phyloP scores from a whole-genome alignment of 1,284 basidiomycete species.

The Puccinia hordei region DNA sequence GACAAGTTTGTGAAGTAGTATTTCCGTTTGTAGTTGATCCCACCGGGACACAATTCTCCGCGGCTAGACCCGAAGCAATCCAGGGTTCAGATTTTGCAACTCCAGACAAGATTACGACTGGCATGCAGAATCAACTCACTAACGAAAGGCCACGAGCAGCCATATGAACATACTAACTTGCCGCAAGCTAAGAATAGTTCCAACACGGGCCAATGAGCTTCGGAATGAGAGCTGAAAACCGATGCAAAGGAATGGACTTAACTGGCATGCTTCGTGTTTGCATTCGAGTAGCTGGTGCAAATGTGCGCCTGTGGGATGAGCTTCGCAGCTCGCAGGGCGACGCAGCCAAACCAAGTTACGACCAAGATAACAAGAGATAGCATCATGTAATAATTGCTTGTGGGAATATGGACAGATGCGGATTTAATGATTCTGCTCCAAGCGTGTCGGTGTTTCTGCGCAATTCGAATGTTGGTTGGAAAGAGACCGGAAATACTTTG shows the following conservation, averaged over 20 bases:
- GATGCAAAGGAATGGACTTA: not conserved
- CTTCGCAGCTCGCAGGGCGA: not conserved
- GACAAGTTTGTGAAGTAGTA: not conserved
- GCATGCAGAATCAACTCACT: not conserved
- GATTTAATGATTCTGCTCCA: too few species aligned
- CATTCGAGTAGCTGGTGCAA: not conserved
- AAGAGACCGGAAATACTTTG: too few species aligned
- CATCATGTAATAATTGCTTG: not conserved
- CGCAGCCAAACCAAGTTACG: not conserved
- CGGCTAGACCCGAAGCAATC: not conserved
- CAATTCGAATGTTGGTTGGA: too few species aligned
- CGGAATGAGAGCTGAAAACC: not conserved
- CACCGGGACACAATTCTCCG: not conserved
- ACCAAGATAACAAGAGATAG: not conserved
- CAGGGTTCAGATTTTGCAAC: not conserved
- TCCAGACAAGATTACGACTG: not conserved
- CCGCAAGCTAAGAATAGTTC: not conserved
- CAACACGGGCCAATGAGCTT: not conserved
- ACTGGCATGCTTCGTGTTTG: slow-evolving; percentile 2
- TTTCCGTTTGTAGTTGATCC: not conserved
- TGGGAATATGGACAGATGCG: too few species aligned
- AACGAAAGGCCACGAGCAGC: slow-evolving; percentile 7
- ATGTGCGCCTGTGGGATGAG: not conserved
- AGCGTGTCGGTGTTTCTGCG: too few species aligned
- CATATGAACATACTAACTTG: not conserved